phyloP scores from a whole-genome alignment of 2,329 filamentous ascomycete genomes.

The Phialemoniopsis sp. region DNA sequence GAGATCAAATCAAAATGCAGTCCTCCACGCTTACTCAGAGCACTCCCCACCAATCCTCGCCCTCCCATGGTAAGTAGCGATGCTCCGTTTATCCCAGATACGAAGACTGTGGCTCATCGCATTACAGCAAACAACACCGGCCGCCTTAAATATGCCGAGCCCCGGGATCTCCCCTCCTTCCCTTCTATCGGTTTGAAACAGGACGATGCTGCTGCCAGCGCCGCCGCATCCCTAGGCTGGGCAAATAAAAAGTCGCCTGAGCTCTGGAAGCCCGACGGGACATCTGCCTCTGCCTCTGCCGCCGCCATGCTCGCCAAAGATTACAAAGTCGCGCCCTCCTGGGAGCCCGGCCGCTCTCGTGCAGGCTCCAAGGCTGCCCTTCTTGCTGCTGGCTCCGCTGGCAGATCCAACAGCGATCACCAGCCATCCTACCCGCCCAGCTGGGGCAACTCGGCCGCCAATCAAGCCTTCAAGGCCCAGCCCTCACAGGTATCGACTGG shows the following conservation, averaged over 20 bases:
- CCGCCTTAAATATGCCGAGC: constrained; percentile 65
- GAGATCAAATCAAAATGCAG: constrained; percentile 3
- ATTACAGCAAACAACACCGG: constrained; percentile 25
- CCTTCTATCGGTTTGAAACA: constrained; percentile 60
- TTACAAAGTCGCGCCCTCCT: constrained; percentile 41
- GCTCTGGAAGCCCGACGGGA: constrained; percentile 49
- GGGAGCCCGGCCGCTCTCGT: constrained; percentile 59
- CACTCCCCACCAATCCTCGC: constrained; percentile 1
- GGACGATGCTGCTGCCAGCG: constrained; percentile 61
- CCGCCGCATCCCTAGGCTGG: constrained; percentile 73
- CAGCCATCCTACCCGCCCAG: constrained; percentile 27
- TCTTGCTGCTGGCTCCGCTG: constrained; percentile 40
- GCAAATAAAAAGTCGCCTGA: constrained; percentile 22
- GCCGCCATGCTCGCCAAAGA: constrained; percentile 38
- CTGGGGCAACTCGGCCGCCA: constrained; percentile 67
- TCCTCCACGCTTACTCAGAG: background rate
- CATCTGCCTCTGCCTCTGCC: constrained; percentile 44
- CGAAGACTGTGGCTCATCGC: constrained; percentile 8
- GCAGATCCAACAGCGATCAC: constrained; percentile 40
- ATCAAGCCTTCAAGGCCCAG: constrained; percentile 33
- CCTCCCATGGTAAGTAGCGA: constrained; percentile 1
- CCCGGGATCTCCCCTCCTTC: constrained; percentile 70
- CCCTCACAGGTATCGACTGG: constrained; percentile 12
- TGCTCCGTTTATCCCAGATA: background rate
- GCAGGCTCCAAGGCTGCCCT: constrained; percentile 73